phyloP scores from a whole-genome alignment of 176 grass and related monocot genomes.

The Puya raimondii region DNA sequence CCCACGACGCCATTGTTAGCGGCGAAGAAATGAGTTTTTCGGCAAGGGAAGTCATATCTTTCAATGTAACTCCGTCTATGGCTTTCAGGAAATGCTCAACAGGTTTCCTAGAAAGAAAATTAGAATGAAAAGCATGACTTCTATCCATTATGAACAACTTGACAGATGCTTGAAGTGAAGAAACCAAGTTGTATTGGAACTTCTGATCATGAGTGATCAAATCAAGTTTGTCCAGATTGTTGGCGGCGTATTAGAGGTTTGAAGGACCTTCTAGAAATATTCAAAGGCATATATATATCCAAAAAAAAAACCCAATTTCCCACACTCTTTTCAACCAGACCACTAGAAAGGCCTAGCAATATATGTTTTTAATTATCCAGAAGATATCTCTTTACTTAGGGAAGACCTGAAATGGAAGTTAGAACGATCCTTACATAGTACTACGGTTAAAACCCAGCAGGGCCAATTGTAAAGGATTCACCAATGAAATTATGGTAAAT shows the following conservation, averaged over 20 bases:
- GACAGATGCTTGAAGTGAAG: background rate
- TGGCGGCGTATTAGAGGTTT: background rate
- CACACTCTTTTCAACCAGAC: too few species aligned
- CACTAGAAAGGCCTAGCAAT: too few species aligned
- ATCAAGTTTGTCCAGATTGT: background rate
- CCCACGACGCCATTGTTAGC: conserved; percentile 81
- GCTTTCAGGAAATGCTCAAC: conserved; percentile 63
- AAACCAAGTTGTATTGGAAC: background rate
- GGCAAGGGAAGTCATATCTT: conserved; percentile 63
- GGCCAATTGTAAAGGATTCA: background rate
- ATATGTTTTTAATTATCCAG: too few species aligned
- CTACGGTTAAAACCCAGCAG: too few species aligned
- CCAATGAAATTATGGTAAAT: background rate
- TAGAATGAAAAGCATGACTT: background rate
- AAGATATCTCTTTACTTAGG: too few species aligned
- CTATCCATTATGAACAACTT: background rate
- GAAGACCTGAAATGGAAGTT: too few species aligned
- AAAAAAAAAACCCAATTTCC: too few species aligned
- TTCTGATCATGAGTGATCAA: background rate
- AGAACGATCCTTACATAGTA: too few species aligned
- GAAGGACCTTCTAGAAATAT: too few species aligned
- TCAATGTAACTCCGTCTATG: conserved; percentile 62
- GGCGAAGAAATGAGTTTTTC: conserved; percentile 78
- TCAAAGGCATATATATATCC: too few species aligned
- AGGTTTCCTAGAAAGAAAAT: conserved; percentile 66